Percentiles rank a stretch among this genome's conserved stretches.
Conservation (phyloP, 2,329 filamentous ascomycete genomes). For the Lachnellula cervina region DNA sequence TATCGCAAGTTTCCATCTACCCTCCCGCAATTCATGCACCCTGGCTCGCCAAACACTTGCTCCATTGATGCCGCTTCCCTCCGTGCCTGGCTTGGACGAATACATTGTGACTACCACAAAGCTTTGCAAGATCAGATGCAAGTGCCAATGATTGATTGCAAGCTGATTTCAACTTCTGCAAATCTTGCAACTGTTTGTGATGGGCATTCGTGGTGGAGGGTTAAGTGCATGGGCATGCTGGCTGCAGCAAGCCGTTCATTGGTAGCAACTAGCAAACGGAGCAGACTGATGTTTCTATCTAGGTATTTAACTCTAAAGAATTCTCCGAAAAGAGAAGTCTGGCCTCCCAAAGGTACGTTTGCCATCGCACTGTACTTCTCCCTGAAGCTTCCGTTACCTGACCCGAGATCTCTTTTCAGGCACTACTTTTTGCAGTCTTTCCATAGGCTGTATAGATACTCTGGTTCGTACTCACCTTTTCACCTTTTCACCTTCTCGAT, state of each 20-base stretch:
- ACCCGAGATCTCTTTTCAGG: background rate
- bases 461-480: conserved; percentile 1
- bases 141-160: background rate
- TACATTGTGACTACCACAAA: too few species aligned
- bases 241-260: too few species aligned
- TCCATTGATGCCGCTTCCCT: too few species aligned
- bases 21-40: too few species aligned
- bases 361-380: background rate
- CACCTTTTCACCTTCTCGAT: background rate
- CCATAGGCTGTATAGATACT: conserved; percentile 17
- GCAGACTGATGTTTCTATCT: conserved; percentile 1
- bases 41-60: too few species aligned
- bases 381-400: background rate
- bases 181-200: background rate
- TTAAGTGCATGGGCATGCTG: too few species aligned
- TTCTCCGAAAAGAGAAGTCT: background rate
- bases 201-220: background rate
- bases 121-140: too few species aligned
- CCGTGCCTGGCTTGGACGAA: too few species aligned
- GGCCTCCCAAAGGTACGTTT: background rate
- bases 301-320: conserved; percentile 8
- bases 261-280: too few species aligned
- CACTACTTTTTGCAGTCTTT: conserved; percentile 2
- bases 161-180: background rate
- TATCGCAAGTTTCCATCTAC: too few species aligned